Percentiles rank a stretch among this genome's conserved stretches.
Evolutionary conservation across 1,139 yeast species (phyloP).

Genomic region (Spathaspora sp.): DNA sequence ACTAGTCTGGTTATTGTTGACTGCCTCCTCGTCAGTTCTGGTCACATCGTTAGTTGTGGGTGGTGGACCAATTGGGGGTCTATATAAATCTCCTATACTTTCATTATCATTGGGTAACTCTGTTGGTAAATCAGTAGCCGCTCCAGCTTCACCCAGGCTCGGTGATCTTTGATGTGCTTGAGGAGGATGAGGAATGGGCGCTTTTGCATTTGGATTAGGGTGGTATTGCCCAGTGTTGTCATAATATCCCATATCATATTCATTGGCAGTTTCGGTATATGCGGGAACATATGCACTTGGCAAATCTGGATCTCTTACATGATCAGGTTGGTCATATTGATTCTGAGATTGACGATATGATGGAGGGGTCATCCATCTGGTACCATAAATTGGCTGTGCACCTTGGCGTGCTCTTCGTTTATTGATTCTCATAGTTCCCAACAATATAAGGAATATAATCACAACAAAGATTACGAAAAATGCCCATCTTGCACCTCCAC

Average conservation of each 20-base stretch:
- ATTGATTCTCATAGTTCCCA: constrained; percentile 59
- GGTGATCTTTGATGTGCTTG: constrained; percentile 21
- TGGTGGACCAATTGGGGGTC: constrained; percentile 8
- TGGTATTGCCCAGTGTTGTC: constrained; percentile 64
- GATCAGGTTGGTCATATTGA: constrained; percentile 49
- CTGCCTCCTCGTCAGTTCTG: background rate
- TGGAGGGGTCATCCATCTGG: constrained; percentile 92
- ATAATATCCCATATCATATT: constrained; percentile 78
- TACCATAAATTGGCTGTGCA: constrained; percentile 70
- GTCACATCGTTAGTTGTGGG: background rate
- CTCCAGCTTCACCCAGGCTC: constrained; percentile 16
- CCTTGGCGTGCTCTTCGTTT: constrained; percentile 61
- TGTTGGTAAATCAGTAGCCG: constrained; percentile 8
- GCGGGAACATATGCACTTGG: constrained; percentile 57
- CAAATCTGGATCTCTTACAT: constrained; percentile 31
- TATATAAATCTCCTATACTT: constrained; percentile 9
- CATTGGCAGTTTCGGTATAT: constrained; percentile 63
- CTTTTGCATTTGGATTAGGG: constrained; percentile 33
- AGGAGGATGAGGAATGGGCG: constrained; percentile 18
- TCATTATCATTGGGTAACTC: constrained; percentile 2
- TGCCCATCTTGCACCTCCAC: constrained; percentile 54
- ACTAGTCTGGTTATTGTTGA: background rate
- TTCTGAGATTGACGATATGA: constrained; percentile 73
- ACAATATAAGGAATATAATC: constrained; percentile 46
- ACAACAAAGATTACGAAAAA: constrained; percentile 54